Evolutionary conservation across 1,284 basidiomycete genomes (phyloP).

Genomic region (Tremellales sp.): DNA sequence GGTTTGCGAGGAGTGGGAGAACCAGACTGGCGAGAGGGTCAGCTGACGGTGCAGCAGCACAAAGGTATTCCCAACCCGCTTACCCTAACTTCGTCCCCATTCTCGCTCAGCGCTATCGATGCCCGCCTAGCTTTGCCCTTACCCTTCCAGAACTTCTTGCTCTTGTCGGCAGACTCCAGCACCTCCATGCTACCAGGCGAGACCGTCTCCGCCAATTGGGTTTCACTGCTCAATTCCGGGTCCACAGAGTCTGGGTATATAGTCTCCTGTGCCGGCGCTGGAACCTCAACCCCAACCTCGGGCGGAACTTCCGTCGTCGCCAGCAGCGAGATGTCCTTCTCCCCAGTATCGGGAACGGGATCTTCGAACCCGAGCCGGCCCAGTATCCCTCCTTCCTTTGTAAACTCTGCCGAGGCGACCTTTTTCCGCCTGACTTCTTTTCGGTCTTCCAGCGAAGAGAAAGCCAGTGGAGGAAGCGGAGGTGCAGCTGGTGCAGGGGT

Average conservation of each 20-base stretch:
- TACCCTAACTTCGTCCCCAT: conserved; percentile 10
- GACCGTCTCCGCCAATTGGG: too few relatives aligned
- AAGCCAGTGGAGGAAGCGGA: too few relatives aligned
- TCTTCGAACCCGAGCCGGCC: conserved; percentile 25
- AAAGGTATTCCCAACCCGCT: background rate
- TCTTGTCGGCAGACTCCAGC: conserved; percentile 23
- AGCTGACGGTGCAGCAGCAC: background rate
- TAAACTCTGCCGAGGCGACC: conserved; percentile 15
- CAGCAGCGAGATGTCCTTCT: too few relatives aligned
- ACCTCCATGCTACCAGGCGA: too few relatives aligned
- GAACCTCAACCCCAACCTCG: too few relatives aligned
- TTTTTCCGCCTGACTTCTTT: background rate
- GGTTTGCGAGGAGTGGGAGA: conserved; percentile 16
- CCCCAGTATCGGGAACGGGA: background rate
- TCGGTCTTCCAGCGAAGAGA: too few relatives aligned
- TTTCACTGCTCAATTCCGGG: too few relatives aligned
- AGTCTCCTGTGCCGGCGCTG: too few relatives aligned
- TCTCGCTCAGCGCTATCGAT: conserved; percentile 14
- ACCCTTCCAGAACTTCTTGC: conserved; percentile 28
- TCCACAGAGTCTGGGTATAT: too few relatives aligned
- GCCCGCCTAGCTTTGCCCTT: conserved; percentile 15
- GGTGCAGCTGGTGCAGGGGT: too few relatives aligned
- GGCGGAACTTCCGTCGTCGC: too few relatives aligned
- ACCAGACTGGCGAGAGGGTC: conserved; percentile 3
- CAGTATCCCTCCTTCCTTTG: conserved; percentile 26